Evolutionary conservation across 352 stramenopile species (phyloP), one percentile per base, ranked within the genome.

Genomic region (Pythium grandisporangium): DNA sequence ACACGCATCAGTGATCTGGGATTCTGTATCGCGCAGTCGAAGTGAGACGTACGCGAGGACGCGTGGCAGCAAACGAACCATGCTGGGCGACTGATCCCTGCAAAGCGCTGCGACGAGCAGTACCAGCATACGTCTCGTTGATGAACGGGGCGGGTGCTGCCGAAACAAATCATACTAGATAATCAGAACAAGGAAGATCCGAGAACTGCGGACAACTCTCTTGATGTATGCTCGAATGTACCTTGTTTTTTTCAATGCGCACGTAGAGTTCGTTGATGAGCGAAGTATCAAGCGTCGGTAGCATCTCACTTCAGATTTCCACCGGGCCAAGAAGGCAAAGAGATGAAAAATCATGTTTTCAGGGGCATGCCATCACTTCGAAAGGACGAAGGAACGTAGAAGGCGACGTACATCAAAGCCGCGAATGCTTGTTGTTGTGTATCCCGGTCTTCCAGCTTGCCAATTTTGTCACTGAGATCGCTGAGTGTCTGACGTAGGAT

Each of bases 191-290:
- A 58, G 6, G 11, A 45, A 38, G 38, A 8, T 32, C 24, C 13
- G 11, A 22, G 26, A 22, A 34, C 10, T 19, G 10, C 13, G 22
- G 24, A 42, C 39, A 0, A 11, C 32, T 32, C 16, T 14, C 23
- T 36, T 36, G 20, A 13, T 5, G 22, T 33, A 33, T 13, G 19
- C 12, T 37, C 13, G 21, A 10, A 22, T 11, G 35, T 37, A 77
- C 67, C 63, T 83, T 82, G 43, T 74, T 86, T 14, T 71, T 75
- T 45, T 84, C 68, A 21, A 86, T 65, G 32, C 63, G 43, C 3
- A 29, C 22, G 37, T 69, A 70, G 6, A 78, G 45, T 20, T 82
- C 66, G 12, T 40, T 51, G 4, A 78, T 58, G 21, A 76, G 48
- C 2, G 55, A 40, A 17, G 48, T 1, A 39, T 70, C 51, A 7